These are phyloP conservation scores for Tolypocladium album DNA, from an alignment of 2,329 filamentous ascomycete genomes.

Conservation along the genomic window DNA sequence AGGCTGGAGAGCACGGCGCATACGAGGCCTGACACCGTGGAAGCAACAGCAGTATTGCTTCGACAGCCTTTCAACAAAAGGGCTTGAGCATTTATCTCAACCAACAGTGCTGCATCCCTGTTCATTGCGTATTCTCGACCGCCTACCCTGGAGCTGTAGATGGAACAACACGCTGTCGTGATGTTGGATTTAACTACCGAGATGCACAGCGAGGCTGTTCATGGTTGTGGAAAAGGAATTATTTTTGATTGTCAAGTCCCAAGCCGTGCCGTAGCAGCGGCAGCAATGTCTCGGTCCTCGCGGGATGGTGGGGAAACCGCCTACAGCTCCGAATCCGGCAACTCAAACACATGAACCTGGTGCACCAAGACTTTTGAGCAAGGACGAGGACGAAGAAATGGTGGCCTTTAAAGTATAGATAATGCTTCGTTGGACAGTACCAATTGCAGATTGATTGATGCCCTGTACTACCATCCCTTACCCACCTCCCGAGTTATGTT, in stretches of 20 bases:
- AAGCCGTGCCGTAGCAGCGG: not conserved
- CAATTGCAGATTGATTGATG: not conserved
- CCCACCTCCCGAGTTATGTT: too few species aligned
- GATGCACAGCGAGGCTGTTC: not conserved
- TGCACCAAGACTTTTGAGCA: not conserved
- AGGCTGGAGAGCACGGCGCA: too few species aligned
- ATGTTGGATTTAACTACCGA: not conserved
- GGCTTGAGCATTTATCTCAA: not conserved
- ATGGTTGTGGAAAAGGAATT: not conserved
- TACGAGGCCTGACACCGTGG: too few species aligned
- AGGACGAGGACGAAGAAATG: not conserved
- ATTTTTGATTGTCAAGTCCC: too few species aligned
- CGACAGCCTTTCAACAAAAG: too few species aligned
- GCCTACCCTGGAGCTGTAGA: not conserved
- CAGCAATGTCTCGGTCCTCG: too few species aligned
- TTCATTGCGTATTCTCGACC: not conserved
- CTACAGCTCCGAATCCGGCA: not conserved
- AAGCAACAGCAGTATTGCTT: too few species aligned
- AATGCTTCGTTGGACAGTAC: not conserved
- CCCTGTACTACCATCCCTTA: not conserved
- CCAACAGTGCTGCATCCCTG: not conserved
- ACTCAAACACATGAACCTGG: not conserved
- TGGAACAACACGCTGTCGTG: not conserved
- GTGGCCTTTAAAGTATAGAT: too few species aligned
- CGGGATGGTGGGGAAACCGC: not conserved